Evolutionary conservation across 2,329 filamentous ascomycete genomes (phyloP), one percentile per base, ranked within the genome.

Genomic region (Pseudocercospora ulei): DNA sequence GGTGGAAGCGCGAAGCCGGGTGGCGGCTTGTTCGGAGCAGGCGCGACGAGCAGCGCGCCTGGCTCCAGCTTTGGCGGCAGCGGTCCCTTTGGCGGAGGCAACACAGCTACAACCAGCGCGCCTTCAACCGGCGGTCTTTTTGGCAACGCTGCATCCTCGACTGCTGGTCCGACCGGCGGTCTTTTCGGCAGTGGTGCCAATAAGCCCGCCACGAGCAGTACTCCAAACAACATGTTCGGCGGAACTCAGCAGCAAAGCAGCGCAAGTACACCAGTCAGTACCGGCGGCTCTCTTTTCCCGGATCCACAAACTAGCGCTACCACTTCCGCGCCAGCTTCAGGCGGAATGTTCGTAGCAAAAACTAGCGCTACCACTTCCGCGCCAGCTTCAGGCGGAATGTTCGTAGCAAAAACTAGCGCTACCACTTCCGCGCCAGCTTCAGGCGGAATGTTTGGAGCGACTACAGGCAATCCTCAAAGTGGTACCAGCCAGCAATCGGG

Each of bases 41-140:
- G 36, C 24, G 29, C 30, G 11, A 26, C 20, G n/a, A 35, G 36
- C 23, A 38, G 22, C 38, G 37, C 39, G 17, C 13, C 38, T 3
- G 33, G 19, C 16, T 44, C 41, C 11, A 40, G 33, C 37, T 40
- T 6, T 11, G 14, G 18, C 22, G 37, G 30, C 22, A 33, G 43
- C 28, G 39, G 43, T 2, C 24, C 48, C 8, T 50, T 50, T 11
- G 41, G 47, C 16, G 45, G 40, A 20, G 29, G 29, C 16, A 26
- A 14, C 28, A 33, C 12, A 19, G 34, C 34, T 16, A 36, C 34
- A 9, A 17, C 34, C 3, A 26, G 23, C 17, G 14, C 29, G 3
- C 29, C 29, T 29, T 12, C 41, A 4, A 30, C 33, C 3, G 30
- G 29, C 18, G 35, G 41, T 18, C 30, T 47, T 3, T 47, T 47